A percentile compares a stretch with the other conserved stretches of the same genome.
Conservation (phyloP, 371 early-diverging fungal genomes). For the Mucor plumbeus region DNA sequence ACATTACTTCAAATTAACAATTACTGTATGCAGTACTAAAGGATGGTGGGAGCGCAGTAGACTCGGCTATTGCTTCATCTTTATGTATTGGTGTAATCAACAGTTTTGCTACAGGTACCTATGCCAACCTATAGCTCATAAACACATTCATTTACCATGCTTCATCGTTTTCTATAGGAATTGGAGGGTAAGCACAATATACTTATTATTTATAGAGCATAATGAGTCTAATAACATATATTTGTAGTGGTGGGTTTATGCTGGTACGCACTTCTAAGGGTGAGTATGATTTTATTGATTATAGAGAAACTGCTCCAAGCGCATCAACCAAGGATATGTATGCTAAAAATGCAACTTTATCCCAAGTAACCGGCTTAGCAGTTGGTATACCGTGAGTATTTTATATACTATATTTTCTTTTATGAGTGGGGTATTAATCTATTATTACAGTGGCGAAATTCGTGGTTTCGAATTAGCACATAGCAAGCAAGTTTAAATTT, state of each 20-base stretch:
- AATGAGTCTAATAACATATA: neutral
- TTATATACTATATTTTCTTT: neutral
- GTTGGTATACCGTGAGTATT: conserved; percentile 85
- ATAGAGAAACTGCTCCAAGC: conserved; percentile 90
- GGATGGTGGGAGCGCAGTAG: conserved; percentile 95
- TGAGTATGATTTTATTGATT: conserved; percentile 68
- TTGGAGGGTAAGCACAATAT: conserved; percentile 41
- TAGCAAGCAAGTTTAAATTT: conserved; percentile 32
- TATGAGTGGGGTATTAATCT: too few species aligned
- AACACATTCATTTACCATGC: neutral
- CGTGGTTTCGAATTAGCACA: conserved; percentile 87
- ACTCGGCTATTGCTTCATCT: conserved; percentile 93
- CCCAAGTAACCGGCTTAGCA: conserved; percentile 79
- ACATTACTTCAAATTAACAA: neutral
- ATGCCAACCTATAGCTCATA: too few species aligned
- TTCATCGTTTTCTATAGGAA: conserved; percentile 23
- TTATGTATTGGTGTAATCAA: conserved; percentile 95
- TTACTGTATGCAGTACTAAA: conserved; percentile 63
- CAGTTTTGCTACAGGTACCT: conserved; percentile 93
- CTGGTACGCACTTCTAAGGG: conserved; percentile 73
- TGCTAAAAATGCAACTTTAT: conserved; percentile 54
- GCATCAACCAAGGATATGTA: conserved; percentile 76
- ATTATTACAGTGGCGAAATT: conserved; percentile 72
- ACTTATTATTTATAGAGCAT: neutral
- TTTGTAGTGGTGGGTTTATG: conserved; percentile 91